Percentiles rank a stretch among this genome's conserved stretches.
Evolutionary conservation across 2,329 filamentous ascomycete genomes (phyloP).

Genomic region (Huntiella savannae): DNA sequence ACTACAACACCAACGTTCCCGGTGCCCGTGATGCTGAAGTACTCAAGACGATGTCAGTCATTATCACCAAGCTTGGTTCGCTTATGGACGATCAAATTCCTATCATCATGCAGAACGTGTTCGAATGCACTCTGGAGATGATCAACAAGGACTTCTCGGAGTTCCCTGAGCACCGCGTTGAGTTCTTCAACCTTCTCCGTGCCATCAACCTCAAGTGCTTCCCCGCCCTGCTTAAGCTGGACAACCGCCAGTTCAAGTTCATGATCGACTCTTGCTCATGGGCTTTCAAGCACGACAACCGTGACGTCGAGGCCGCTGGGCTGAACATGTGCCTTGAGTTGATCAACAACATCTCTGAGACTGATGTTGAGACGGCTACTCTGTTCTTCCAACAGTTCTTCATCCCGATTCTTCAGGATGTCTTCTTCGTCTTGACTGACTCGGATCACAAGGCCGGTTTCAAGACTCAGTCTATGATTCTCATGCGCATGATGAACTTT

Average conservation of each 20-base stretch:
- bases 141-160: constrained; percentile 99
- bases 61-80: constrained; percentile 83
- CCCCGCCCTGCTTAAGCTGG: constrained; percentile 78
- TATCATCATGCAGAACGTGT: constrained; percentile 94
- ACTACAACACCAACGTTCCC: constrained; percentile 93
- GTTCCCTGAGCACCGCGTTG: constrained; percentile 95
- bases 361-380: constrained; percentile 68
- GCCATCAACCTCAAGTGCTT: constrained; percentile 97
- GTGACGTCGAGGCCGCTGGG: constrained; percentile 87
- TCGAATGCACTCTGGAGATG: constrained; percentile 97
- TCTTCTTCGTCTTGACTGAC: constrained; percentile 95
- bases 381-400: constrained; percentile 98
- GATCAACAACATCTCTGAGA: constrained; percentile 91
- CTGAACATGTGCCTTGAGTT: constrained; percentile 96
- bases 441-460: constrained; percentile 98
- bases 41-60: constrained; percentile 89
- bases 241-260: constrained; percentile 95
- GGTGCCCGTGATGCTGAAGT: constrained; percentile 94
- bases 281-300: constrained; percentile 99
- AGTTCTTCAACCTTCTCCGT: constrained; percentile 93
- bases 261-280: constrained; percentile 99
- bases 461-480: constrained; percentile 86
- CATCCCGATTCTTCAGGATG: constrained; percentile 84
- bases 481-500: constrained; percentile 93
- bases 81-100: constrained; percentile 98